Evolutionary conservation across 768 basidiomycete genomes (phyloP).

Genomic region (Galerina marginata): DNA sequence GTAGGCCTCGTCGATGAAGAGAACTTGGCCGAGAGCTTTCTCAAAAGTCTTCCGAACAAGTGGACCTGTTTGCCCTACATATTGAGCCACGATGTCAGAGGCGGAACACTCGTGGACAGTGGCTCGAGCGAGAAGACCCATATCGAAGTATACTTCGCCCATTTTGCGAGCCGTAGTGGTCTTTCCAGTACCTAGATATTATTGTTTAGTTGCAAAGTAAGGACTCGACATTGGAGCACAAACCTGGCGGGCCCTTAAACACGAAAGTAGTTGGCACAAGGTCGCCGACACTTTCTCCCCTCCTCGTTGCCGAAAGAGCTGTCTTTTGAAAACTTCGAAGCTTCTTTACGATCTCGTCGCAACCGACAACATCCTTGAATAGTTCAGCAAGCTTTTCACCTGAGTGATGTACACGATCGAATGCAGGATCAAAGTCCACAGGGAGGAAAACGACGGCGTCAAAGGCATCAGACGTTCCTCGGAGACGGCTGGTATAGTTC

Average conservation of each 20-base stretch:
- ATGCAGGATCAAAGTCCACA: slow-evolving; percentile 68
- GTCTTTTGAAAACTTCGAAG: slow-evolving; percentile 59
- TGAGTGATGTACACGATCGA: slow-evolving; percentile 53
- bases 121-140: slow-evolving; percentile 51
- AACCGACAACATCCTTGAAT: slow-evolving; percentile 69
- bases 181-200: slow-evolving; percentile 61
- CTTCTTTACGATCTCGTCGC: slow-evolving; percentile 55
- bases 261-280: slow-evolving; percentile 69
- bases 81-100: slow-evolving; percentile 71
- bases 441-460: slow-evolving; percentile 56
- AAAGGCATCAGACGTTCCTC: slow-evolving; percentile 18
- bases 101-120: slow-evolving; percentile 75
- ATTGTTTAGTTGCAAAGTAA: not conserved
- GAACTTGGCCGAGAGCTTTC: slow-evolving; percentile 67
- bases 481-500: slow-evolving; percentile 24
- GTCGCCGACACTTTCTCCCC: slow-evolving; percentile 48
- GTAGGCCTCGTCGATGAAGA: slow-evolving; percentile 79
- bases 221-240: slow-evolving; percentile 13
- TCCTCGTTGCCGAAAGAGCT: slow-evolving; percentile 49
- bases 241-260: slow-evolving; percentile 77
- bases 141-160: slow-evolving; percentile 66
- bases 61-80: slow-evolving; percentile 74
- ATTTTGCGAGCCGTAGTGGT: slow-evolving; percentile 68
- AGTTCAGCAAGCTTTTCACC: slow-evolving; percentile 55
- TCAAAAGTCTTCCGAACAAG: slow-evolving; percentile 65